Evolutionary conservation across 2,329 filamentous ascomycete species (phyloP).

Genomic region (Aspergillus sp.): DNA sequence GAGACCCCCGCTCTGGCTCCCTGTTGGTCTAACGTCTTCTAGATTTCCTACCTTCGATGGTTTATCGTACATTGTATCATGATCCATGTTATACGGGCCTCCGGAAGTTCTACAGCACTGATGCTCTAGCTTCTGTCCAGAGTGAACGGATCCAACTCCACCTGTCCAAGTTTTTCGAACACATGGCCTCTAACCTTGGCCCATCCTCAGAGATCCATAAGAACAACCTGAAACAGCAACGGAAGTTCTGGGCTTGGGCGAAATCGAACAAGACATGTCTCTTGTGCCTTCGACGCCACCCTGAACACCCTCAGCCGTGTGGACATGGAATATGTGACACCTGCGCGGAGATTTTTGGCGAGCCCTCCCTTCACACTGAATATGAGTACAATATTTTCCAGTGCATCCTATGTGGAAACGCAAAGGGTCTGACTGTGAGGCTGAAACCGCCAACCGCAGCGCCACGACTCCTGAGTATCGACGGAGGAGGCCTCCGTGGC

Average conservation of each 20-base stretch:
- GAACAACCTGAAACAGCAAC: constrained; percentile 1
- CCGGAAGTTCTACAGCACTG: constrained; percentile 2
- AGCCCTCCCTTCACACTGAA: constrained; percentile 1
- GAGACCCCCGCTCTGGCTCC: neutral
- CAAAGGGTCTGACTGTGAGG: constrained; percentile 17
- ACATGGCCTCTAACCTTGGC: neutral
- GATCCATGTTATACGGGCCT: constrained; percentile 1
- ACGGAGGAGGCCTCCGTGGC: constrained; percentile 31
- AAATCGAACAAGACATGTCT: constrained; percentile 7
- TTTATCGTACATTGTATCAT: neutral
- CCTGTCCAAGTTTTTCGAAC: neutral
- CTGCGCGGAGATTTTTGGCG: constrained; percentile 6
- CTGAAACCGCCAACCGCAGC: constrained; percentile 33
- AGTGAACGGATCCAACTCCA: constrained; percentile 4
- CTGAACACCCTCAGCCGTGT: constrained; percentile 6
- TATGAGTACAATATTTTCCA: constrained; percentile 5
- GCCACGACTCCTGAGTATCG: constrained; percentile 32
- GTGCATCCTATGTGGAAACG: constrained; percentile 26
- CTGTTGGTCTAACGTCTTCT: neutral
- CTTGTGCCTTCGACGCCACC: constrained; percentile 2
- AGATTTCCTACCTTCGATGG: neutral
- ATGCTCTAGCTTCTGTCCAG: neutral
- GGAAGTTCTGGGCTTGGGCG: constrained; percentile 6
- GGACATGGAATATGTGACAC: constrained; percentile 8
- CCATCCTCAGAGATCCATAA: constrained; percentile 1